Percentiles rank a stretch among this genome's conserved stretches.
Conservation (phyloP, 768 basidiomycete species). For the Glaciozyma martinii region DNA sequence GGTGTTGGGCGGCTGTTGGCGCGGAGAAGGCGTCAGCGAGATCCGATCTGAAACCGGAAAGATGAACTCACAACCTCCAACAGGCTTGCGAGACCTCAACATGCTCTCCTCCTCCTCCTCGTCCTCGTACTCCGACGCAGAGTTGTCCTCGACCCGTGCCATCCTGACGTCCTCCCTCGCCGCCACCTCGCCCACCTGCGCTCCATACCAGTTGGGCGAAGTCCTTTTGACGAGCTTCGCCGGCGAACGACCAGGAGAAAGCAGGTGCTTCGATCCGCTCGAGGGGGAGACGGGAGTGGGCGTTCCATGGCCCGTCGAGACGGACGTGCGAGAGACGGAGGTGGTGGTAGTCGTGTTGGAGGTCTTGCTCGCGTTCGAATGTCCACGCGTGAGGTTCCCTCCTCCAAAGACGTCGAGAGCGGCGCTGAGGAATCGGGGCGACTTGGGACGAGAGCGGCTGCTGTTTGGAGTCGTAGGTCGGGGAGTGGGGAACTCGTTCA, state of each 20-base stretch:
- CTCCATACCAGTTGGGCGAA: neutral
- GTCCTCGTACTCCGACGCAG: neutral
- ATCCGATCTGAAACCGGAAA: too few relatives aligned
- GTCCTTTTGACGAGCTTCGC: neutral
- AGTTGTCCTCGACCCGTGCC: neutral
- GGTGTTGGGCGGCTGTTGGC: too few relatives aligned
- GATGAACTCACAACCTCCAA: neutral
- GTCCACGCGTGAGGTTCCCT: slow-evolving; percentile 14
- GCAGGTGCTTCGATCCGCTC: too few relatives aligned
- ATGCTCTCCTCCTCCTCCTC: neutral
- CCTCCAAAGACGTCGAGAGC: slow-evolving; percentile 17
- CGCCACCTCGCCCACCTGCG: too few relatives aligned
- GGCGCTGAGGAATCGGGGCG: slow-evolving; percentile 10
- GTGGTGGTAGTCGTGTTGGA: slow-evolving; percentile 23
- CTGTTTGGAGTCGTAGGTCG: neutral
- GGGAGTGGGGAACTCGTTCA: slow-evolving; percentile 5
- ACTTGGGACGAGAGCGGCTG: slow-evolving; percentile 5
- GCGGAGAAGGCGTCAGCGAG: too few relatives aligned
- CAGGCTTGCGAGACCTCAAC: neutral
- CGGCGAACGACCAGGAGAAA: slow-evolving; percentile 1
- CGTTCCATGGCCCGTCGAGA: neutral
- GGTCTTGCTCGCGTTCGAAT: slow-evolving; percentile 17
- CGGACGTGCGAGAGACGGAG: neutral
- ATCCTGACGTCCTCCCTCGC: neutral
- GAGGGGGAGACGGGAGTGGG: neutral